Conservation (phyloP, 1,139 yeast genomes). For the Candida tropicalis region DNA sequence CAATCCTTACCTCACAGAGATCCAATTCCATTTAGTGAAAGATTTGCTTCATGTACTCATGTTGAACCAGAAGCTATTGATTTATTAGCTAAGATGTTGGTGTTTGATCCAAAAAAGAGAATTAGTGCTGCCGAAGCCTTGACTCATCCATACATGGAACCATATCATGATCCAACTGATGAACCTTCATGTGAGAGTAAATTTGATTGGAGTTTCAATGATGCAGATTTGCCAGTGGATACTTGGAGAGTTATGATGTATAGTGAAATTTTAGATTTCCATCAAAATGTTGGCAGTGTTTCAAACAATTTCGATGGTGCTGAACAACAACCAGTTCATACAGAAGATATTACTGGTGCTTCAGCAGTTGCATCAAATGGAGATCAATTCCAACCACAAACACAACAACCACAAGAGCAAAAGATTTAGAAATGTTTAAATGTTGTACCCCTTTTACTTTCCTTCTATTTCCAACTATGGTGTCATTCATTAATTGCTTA, state of each 20-base stretch:
- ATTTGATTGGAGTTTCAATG: constrained; percentile 98
- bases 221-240: constrained; percentile 96
- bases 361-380: constrained; percentile 23
- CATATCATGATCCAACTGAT: constrained; percentile 98
- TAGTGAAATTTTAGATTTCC: constrained; percentile 94
- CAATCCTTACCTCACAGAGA: constrained; percentile 92
- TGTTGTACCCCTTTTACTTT: background rate
- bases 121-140: constrained; percentile 90
- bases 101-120: constrained; percentile 92
- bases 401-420: constrained; percentile 25
- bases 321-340: constrained; percentile 12
- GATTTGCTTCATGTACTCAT: constrained; percentile 67
- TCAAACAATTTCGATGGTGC: constrained; percentile 12
- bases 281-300: constrained; percentile 58
- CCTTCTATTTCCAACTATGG: background rate
- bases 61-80: constrained; percentile 94
- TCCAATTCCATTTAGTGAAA: constrained; percentile 81
- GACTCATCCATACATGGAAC: constrained; percentile 89
- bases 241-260: constrained; percentile 99
- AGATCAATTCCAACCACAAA: constrained; percentile 33
- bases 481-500: background rate
- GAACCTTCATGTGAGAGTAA: constrained; percentile 93
- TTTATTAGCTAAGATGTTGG: constrained; percentile 83
- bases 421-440: constrained; percentile 4
- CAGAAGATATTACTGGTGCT: constrained; percentile 11